Evolutionary conservation across 208 protist genomes (phyloP), one percentile per base, ranked within the genome.

Genomic region (Crithidia mellificae): DNA sequence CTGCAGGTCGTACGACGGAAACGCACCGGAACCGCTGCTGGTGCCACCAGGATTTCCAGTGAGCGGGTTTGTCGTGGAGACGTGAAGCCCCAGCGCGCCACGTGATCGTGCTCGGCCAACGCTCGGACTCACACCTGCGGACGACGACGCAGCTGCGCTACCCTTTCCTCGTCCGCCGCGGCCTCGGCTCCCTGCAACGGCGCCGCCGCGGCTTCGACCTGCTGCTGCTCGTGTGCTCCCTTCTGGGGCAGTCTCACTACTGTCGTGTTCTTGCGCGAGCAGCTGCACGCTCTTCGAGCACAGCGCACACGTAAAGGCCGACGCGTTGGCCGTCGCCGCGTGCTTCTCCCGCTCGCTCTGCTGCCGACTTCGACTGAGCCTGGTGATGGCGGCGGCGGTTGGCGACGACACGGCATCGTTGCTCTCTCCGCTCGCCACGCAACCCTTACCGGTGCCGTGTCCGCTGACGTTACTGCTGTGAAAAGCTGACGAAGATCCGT

Each of bases 261-360:
- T 25, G 15, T 22, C 50, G 17, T 7, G 50, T 27, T 29, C 20
- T 39, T 30, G 36, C 25, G 34, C 14, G 19, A 75, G 43, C 52
- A 77, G 25, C 1, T 74, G 51, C 38, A 82, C 77, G 6, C 38
- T 55, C 34, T 72, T 78, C 0, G 72, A 74, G 69, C 78, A 84
- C 44, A 84, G 32, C 32, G 54, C 74, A 44, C 78, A 84, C 22
- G 58, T 41, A n/a, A n/a, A 25, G 0, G 38, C 38, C 0, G 63
- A 22, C 19, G 38, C 27, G 24, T 38, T 39, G 6, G 11, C 34
- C 7, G 17, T 15, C 24, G 32, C 39, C 9, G 52, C 39, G 20
- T 46, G 24, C 44, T 59, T 39, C 19, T 34, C 44, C 43, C 12
- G 61, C 54, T n/a, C 49, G 41, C 30, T 44, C 55, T 27, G 32